Evolutionary conservation across 2,329 filamentous ascomycete genomes (phyloP).

Genomic region (Nigrospora osmanthi): DNA sequence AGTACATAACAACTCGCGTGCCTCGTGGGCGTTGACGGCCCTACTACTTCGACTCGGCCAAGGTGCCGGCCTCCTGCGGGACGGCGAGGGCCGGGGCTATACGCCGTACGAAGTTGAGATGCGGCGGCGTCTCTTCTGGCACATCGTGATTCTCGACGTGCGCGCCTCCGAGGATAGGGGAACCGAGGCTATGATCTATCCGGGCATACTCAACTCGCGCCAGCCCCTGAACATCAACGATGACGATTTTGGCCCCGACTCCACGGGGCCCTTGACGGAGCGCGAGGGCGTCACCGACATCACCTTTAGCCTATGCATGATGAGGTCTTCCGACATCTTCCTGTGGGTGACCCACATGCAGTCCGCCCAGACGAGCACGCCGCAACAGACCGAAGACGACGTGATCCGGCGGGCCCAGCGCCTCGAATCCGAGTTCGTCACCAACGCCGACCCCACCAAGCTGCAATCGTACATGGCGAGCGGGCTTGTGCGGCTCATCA

Average conservation of each 20-base stretch:
- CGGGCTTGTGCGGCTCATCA: constrained; percentile 30
- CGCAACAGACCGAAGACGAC: constrained; percentile 26
- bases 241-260: constrained; percentile 35
- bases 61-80: constrained; percentile 31
- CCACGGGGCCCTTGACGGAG: constrained; percentile 21
- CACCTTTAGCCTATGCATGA: constrained; percentile 30
- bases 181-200: constrained; percentile 32
- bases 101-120: constrained; percentile 49
- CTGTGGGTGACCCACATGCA: constrained; percentile 28
- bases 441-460: constrained; percentile 22
- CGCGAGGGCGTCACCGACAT: constrained; percentile 30
- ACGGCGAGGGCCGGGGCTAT: constrained; percentile 26
- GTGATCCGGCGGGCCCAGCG: constrained; percentile 28
- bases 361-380: constrained; percentile 4
- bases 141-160: constrained; percentile 53
- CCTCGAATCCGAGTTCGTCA: constrained; percentile 31
- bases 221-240: constrained; percentile 48
- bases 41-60: constrained; percentile 35
- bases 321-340: constrained; percentile 30
- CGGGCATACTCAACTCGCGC: constrained; percentile 35
- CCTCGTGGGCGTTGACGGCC: constrained; percentile 32
- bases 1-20: constrained; percentile 24
- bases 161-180: constrained; percentile 47
- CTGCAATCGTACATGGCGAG: constrained; percentile 28
- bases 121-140: constrained; percentile 54